Evolutionary conservation across 768 basidiomycete species (phyloP).

Genomic region (Tylopilus plumbeoviolaceoides): DNA sequence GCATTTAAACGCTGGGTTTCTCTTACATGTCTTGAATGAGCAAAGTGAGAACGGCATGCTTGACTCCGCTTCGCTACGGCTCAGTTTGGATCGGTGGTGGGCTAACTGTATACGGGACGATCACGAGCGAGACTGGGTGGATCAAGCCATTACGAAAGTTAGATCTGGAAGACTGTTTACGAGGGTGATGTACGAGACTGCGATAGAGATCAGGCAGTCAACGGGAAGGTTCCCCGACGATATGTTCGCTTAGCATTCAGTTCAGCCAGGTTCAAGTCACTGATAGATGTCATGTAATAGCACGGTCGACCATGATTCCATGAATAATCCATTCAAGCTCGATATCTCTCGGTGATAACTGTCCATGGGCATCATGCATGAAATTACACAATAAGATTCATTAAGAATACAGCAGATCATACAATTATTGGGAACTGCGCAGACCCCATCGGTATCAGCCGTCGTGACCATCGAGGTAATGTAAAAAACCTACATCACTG

Average conservation of each 20-base stretch:
- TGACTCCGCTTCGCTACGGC: conserved; percentile 41
- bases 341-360: background rate
- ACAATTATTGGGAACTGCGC: background rate
- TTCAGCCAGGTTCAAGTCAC: background rate
- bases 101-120: conserved; percentile 64
- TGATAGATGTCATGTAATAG: background rate
- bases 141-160: conserved; percentile 45
- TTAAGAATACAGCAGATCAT: conserved; percentile 12
- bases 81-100: conserved; percentile 80
- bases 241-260: background rate
- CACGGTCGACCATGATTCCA: too few species aligned
- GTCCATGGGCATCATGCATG: background rate
- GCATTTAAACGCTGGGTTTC: conserved; percentile 57
- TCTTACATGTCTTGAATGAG: conserved; percentile 65
- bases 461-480: background rate
- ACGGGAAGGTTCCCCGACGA: conserved; percentile 11
- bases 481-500: conserved; percentile 10
- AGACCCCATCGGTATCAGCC: conserved; percentile 4
- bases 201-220: conserved; percentile 38
- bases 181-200: conserved; percentile 51
- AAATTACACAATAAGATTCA: conserved; percentile 18
- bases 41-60: conserved; percentile 59
- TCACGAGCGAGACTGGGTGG: conserved; percentile 55
- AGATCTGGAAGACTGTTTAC: conserved; percentile 50
- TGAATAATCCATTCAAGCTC: background rate